Percentiles rank a stretch among this genome's conserved stretches.
phyloP scores from a whole-genome alignment of 2,329 filamentous ascomycete species.

The Aureobasidium pullulans region DNA sequence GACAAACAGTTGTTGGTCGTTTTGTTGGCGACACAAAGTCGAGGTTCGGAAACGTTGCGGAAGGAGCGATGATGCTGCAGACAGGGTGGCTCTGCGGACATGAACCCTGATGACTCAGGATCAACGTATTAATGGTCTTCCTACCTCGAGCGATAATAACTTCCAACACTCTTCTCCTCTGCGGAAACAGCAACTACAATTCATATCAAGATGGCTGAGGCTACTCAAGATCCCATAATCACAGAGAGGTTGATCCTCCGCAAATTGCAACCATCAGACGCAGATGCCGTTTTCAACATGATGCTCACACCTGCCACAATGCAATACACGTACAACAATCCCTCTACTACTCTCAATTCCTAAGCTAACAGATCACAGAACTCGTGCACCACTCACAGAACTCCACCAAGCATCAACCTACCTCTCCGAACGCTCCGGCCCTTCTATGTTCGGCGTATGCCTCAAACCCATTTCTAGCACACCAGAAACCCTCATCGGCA shows the following conservation, averaged over 20 bases:
- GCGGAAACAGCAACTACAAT: too few species aligned
- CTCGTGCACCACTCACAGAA: not conserved
- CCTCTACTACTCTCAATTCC: not conserved
- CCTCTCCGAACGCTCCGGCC: not conserved
- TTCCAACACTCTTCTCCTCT: too few species aligned
- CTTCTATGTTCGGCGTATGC: conserved; percentile 3
- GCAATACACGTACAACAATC: not conserved
- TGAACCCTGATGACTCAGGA: not conserved
- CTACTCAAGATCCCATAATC: not conserved
- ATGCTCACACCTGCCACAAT: not conserved
- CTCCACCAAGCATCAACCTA: conserved; percentile 4
- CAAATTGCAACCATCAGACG: not conserved
- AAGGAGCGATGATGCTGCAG: not conserved
- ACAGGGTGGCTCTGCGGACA: not conserved
- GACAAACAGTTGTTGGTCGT: not conserved
- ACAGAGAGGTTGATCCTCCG: conserved; percentile 6
- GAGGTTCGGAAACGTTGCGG: not conserved
- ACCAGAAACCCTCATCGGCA: conserved; percentile 15
- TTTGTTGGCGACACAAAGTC: not conserved
- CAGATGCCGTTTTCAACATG: not conserved
- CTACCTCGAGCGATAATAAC: too few species aligned
- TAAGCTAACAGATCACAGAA: not conserved
- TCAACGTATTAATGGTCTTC: too few species aligned
- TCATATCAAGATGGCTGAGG: not conserved
- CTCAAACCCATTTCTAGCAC: not conserved